Conservation (phyloP, 345 rosid genomes). For the Geranium brycei region DNA sequence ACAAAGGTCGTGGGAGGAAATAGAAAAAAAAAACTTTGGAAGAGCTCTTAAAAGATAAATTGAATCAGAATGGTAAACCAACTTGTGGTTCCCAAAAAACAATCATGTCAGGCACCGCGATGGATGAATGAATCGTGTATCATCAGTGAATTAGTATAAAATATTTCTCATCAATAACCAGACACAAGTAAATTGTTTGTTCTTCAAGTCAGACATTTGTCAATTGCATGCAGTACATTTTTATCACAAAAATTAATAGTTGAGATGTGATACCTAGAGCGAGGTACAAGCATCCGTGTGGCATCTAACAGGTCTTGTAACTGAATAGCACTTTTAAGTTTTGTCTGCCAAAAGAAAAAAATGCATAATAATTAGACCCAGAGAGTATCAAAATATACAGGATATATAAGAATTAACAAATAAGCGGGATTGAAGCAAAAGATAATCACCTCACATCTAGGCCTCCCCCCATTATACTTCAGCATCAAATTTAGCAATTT, state of each 20-base stretch:
- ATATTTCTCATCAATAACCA: no score
- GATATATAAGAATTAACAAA: background rate
- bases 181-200: no score
- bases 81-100: no score
- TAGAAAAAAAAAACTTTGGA: no score
- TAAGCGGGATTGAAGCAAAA: slow-evolving; percentile 2
- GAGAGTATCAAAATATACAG: slow-evolving; percentile 1
- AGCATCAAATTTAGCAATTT: slow-evolving; percentile 86
- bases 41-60: no score
- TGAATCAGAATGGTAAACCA: no score
- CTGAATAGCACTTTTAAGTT: slow-evolving; percentile 91
- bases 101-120: no score
- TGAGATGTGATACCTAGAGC: slow-evolving; percentile 48
- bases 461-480: slow-evolving; percentile 93
- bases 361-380: slow-evolving; percentile 1
- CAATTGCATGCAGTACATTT: background rate
- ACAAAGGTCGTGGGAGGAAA: no score
- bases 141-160: no score
- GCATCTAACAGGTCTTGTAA: slow-evolving; percentile 99
- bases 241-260: background rate
- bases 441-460: slow-evolving; percentile 65
- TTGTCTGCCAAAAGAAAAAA: slow-evolving; percentile 49
- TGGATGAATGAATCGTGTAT: no score
- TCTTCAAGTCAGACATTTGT: no score
- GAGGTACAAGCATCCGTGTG: slow-evolving; percentile 87